These are phyloP conservation scores for Penicillium egyptiacum DNA, from an alignment of 495 filamentous ascomycete species.

Conservation along the genomic window DNA sequence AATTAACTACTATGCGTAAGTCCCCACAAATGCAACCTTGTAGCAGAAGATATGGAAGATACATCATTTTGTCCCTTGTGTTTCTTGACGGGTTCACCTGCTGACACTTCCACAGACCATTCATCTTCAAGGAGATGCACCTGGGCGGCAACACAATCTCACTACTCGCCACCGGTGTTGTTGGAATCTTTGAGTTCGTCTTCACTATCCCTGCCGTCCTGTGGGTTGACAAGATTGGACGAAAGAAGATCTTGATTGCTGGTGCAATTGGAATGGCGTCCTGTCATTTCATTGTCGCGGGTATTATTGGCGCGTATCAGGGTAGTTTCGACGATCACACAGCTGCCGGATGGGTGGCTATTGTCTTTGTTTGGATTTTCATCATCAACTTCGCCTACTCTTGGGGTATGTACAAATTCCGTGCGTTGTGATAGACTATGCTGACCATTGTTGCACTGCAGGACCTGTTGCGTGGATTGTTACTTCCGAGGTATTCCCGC, in stretches of 20 bases:
- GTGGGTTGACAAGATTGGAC: slow-evolving; percentile 72
- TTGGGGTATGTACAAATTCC: slow-evolving; percentile 32
- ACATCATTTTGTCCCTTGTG: background rate
- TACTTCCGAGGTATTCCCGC: slow-evolving; percentile 47
- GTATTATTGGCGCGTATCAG: slow-evolving; percentile 41
- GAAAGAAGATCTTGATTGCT: slow-evolving; percentile 70
- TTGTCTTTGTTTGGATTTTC: slow-evolving; percentile 49
- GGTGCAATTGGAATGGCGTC: slow-evolving; percentile 71
- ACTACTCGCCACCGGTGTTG: slow-evolving; percentile 70
- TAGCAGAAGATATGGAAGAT: background rate
- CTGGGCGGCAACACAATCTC: slow-evolving; percentile 53
- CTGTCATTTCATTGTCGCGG: slow-evolving; percentile 52
- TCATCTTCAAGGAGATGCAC: slow-evolving; percentile 39
- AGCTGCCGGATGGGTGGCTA: slow-evolving; percentile 42
- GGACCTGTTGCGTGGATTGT: slow-evolving; percentile 49
- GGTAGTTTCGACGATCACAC: slow-evolving; percentile 28
- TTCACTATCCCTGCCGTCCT: slow-evolving; percentile 68
- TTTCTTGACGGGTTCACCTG: background rate
- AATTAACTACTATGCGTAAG: slow-evolving; percentile 59
- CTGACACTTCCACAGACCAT: slow-evolving; percentile 28
- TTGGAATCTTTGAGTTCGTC: slow-evolving; percentile 73
- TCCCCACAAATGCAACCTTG: background rate
- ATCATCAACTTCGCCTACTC: slow-evolving; percentile 47
- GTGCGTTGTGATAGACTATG: background rate
- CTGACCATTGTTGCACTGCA: slow-evolving; percentile 13